phyloP scores from a whole-genome alignment of 75 land plant genomes.

The Sequoia sempervirens region DNA sequence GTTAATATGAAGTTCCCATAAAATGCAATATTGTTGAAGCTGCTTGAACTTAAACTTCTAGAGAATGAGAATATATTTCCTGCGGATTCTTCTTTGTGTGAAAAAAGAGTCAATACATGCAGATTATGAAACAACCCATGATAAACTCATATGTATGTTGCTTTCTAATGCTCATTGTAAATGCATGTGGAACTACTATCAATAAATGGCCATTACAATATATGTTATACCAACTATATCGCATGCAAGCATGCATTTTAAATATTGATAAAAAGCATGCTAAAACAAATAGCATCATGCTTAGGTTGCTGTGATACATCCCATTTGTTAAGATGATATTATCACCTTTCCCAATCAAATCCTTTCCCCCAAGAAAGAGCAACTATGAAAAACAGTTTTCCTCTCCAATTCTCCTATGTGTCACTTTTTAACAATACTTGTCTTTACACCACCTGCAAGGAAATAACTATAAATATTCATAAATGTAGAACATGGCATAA shows the following conservation, averaged over 20 bases:
- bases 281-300: not conserved
- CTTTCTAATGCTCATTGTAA: not conserved
- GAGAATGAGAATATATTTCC: not conserved
- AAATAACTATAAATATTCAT: not conserved
- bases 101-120: not conserved
- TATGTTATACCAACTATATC: not conserved
- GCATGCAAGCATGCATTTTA: not conserved
- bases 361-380: not conserved
- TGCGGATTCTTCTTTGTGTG: not conserved
- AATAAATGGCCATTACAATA: not conserved
- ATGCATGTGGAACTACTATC: not conserved
- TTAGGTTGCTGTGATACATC: not conserved
- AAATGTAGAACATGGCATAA: slow-evolving; percentile 1
- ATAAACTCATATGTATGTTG: not conserved
- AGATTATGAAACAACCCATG: not conserved
- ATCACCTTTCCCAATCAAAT: not conserved
- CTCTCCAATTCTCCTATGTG: not conserved
- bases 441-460: slow-evolving; percentile 59
- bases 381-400: not conserved
- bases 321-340: not conserved
- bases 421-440: slow-evolving; percentile 59
- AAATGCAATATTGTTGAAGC: not conserved
- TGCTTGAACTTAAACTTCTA: not conserved
- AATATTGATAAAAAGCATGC: not conserved
- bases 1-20: not conserved